Percentiles rank a stretch among this genome's conserved stretches.
phyloP scores from a whole-genome alignment of 116 monocot genomes.

The Posidonia oceanica region DNA sequence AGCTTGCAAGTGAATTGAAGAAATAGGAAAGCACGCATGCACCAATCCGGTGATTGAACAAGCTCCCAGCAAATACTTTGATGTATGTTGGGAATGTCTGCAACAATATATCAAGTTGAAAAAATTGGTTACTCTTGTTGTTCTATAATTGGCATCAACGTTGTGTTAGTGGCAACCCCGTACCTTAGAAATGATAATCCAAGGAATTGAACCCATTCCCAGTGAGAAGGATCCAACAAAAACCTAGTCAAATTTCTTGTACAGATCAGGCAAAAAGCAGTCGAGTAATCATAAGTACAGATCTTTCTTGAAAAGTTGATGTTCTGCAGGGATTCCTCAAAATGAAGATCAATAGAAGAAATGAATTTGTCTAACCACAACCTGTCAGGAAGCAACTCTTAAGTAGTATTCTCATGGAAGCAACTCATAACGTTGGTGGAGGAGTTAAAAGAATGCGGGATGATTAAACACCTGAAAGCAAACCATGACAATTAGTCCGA shows the following conservation, averaged over 20 bases:
- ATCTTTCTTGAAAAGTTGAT: background rate
- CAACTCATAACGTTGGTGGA: no score
- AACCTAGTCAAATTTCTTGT: slow-evolving; percentile 18
- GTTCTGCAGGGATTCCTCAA: no score
- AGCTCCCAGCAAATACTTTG: slow-evolving; percentile 60
- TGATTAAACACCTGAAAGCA: slow-evolving; percentile 1
- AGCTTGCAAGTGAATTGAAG: slow-evolving; percentile 60
- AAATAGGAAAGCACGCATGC: slow-evolving; percentile 57
- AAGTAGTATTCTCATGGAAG: no score
- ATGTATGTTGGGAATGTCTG: slow-evolving; percentile 63
- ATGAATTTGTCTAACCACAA: no score
- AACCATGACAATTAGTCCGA: slow-evolving; percentile 41
- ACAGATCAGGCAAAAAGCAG: no score
- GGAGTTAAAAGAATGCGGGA: background rate
- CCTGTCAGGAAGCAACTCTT: slow-evolving; percentile 20
- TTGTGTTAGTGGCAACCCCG: no score
- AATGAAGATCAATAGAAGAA: no score
- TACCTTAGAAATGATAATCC: slow-evolving; percentile 92
- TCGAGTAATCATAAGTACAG: no score
- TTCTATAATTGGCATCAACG: no score
- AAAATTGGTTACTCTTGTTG: background rate
- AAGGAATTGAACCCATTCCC: slow-evolving; percentile 80
- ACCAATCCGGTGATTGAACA: slow-evolving; percentile 52
- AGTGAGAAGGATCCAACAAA: slow-evolving; percentile 43
- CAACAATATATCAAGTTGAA: background rate